Evolutionary conservation across 1,139 yeast genomes (phyloP).

Genomic region (Kurtzmaniella quercitrusa): DNA sequence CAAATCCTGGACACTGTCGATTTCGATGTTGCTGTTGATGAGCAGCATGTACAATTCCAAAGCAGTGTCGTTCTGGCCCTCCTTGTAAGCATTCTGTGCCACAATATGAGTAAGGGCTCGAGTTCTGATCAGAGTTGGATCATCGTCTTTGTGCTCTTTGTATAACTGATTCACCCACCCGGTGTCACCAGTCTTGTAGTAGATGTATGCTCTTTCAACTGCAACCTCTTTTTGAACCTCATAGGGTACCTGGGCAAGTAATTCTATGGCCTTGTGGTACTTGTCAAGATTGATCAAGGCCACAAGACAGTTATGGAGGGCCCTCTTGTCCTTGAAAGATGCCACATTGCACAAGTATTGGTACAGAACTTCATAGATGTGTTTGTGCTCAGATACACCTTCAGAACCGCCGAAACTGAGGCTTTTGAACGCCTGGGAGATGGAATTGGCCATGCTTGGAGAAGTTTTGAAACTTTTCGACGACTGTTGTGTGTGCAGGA

Average conservation of each 20-base stretch:
- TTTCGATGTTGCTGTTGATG: conserved; percentile 32
- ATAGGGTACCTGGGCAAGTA: conserved; percentile 40
- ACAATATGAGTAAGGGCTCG: conserved; percentile 68
- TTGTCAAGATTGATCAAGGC: conserved; percentile 72
- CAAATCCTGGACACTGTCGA: conserved; percentile 50
- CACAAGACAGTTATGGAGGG: conserved; percentile 59
- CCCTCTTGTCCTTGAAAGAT: conserved; percentile 42
- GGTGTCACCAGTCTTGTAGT: conserved; percentile 58
- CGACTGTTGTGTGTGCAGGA: background rate
- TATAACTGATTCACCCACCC: conserved; percentile 39
- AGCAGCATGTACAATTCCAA: conserved; percentile 51
- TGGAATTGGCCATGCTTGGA: conserved; percentile 33
- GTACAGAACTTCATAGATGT: conserved; percentile 38
- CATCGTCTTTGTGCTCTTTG: conserved; percentile 17
- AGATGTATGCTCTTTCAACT: conserved; percentile 64
- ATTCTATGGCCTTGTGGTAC: conserved; percentile 51
- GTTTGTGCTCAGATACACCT: conserved; percentile 30
- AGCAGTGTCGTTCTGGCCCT: conserved; percentile 56
- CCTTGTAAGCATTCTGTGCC: conserved; percentile 76
- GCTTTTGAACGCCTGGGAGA: conserved; percentile 40
- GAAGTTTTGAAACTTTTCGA: background rate
- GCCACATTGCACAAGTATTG: conserved; percentile 40
- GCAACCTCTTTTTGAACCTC: conserved; percentile 32
- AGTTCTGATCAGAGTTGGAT: conserved; percentile 12
- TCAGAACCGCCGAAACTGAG: conserved; percentile 29